Base-by-base conservation (phyloP, 495 filamentous ascomycete species). In the Glarea lozoyensis region DNA sequence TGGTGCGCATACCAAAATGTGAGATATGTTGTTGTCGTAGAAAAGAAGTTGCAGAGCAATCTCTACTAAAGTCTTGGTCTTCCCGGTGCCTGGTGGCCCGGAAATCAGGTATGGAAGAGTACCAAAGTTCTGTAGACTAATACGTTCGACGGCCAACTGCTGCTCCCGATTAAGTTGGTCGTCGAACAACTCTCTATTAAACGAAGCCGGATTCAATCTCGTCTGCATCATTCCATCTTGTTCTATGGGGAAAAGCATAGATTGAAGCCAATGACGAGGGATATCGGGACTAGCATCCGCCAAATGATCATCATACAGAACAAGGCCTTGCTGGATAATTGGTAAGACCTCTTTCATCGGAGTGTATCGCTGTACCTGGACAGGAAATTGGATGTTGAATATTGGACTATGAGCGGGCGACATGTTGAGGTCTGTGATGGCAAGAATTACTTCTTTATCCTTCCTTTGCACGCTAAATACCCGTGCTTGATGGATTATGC, bases 51-150 rank as follows among this genome's bases (percentile, higher is more conserved):
- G 61, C 12, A 70, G 39, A 1, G 66, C 62, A 11, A 57, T 56
- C 56, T 75, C 72, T 33, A 75, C 71, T 16, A 75, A 53, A 13
- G 70, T 75, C 55, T 73, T 75, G 30, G 72, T 75, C 46, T 75
- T 76, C 21, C 72, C 72, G 4, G 71, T 75, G 16, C 72, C 72
- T 12, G 72, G 70, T 19, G 72, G 72, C 1, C 72, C 72, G 3
- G 67, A 70, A 21, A 76, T 70, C 42, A 76, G 58, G 43, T 65
- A 76, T 12, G 72, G 71, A 30, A 75, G 44, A 4, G 53, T 57
- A 25, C 71, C 70, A 58, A 71, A 73, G 37, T 65, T 58, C 34
- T 63, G 60, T 12, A 48, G 44, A 33, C 63, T 56, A 9, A 73
- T 58, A 22, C 62, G 62, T 24, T 71, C 61, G 32, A 75, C 57